Base-by-base conservation (phyloP, 2,329 filamentous ascomycete genomes). In the Exophiala sideris region DNA sequence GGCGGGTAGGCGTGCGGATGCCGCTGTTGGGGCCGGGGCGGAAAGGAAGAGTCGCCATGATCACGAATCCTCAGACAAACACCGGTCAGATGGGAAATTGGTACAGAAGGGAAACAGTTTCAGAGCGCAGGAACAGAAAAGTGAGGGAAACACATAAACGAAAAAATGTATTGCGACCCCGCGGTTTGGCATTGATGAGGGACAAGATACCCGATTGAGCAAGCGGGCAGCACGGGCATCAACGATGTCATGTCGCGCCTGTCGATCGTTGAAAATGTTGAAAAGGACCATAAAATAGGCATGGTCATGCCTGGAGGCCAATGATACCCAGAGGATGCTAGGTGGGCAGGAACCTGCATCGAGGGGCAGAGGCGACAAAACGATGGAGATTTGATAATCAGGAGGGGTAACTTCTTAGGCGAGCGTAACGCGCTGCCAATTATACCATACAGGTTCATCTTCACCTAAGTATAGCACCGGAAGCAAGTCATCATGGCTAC, bases 1-100 rank as follows among this genome's bases (percentile, higher is more conserved):
- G 70, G 44, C 54, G 55, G 10, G 24, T 52, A n/a, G 55, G 57
- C 14, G 56, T 61, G 16, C 50, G 45, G 4, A 61, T 11, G n/a
- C 58, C 58, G 35, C 52, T 61, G 39, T 45, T 41, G 4, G 50
- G 53, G 11, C 47, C 50, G n/a, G 53, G 50, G 10, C 57, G 53
- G 46, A 58, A 58, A 39, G 58, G 55, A 14, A 61, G 45, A 5
- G 47, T n/a, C 24, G 51, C 51, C 48, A 49, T 55, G 16, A 14
- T 39, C 29, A 44, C 16, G 21, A 14, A 24, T 32, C 16, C 8
- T 14, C 20, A 16, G 34, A 39, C 12, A 38, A 35, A 29, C 3
- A 35, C 44, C 18, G 49, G 38, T 11, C 18, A 45, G 36, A 39
- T n/a, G 41, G 3, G 35, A 7, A 2, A 12, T 2, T 48, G 24